A percentile compares a stretch with the other conserved stretches of the same genome.
phyloP scores from a whole-genome alignment of 2,329 filamentous ascomycete genomes.

The Scedosporium dehoogii region DNA sequence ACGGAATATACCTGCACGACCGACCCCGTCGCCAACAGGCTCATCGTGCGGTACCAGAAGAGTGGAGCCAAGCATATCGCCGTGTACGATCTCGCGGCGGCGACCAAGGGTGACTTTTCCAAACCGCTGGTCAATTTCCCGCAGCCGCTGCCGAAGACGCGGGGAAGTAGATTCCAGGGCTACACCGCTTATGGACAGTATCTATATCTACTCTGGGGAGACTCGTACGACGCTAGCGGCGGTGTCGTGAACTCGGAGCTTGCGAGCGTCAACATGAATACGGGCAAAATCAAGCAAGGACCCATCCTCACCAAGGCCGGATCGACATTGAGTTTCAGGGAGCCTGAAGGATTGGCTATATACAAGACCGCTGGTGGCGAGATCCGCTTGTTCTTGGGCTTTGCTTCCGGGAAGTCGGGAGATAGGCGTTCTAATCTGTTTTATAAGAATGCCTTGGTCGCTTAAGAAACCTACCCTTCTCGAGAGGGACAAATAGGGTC shows the following conservation, averaged over 20 bases:
- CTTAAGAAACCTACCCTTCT: background rate
- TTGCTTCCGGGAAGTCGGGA: conserved; percentile 6
- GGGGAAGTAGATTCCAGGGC: conserved; percentile 5
- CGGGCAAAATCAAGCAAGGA: conserved; percentile 7
- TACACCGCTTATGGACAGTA: conserved; percentile 7
- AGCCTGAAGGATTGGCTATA: conserved; percentile 8
- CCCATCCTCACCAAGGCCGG: conserved; percentile 8
- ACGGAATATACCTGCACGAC: conserved; percentile 2
- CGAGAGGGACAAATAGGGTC: no score
- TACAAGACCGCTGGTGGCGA: conserved; percentile 6
- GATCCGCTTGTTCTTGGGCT: conserved; percentile 7
- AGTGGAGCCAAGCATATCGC: conserved; percentile 4
- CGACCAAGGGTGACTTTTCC: conserved; percentile 2
- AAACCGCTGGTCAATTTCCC: background rate
- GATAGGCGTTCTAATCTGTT: conserved; percentile 7
- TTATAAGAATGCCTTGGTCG: conserved; percentile 7
- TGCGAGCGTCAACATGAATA: conserved; percentile 8
- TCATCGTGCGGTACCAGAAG: conserved; percentile 6
- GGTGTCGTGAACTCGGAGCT: conserved; percentile 8
- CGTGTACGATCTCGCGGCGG: conserved; percentile 2
- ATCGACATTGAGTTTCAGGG: conserved; percentile 1
- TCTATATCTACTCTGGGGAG: conserved; percentile 8
- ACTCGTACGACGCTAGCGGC: conserved; percentile 4
- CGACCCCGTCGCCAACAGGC: conserved; percentile 3
- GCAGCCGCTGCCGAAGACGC: background rate